A percentile compares a stretch with the other conserved stretches of the same genome.
phyloP scores from a whole-genome alignment of 2,329 filamentous ascomycete species.

The Aspergillus sp. region DNA sequence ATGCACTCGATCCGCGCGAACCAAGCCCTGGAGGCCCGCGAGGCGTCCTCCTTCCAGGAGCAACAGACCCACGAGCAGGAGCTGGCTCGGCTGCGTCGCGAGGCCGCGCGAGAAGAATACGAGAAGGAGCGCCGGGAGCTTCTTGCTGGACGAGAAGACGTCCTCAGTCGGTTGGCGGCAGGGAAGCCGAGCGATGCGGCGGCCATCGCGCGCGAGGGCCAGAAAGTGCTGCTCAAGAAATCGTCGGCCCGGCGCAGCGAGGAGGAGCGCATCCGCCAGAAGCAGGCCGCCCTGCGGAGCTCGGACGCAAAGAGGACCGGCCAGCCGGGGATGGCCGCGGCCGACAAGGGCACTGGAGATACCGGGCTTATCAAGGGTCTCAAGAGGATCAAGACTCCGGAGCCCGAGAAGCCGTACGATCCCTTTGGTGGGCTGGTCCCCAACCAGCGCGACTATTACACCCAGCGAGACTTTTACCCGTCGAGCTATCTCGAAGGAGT shows the following conservation, averaged over 20 bases:
- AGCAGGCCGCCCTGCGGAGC: conserved; percentile 41
- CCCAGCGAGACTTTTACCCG: conserved; percentile 67
- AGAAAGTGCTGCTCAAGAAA: conserved; percentile 69
- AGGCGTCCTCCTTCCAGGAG: conserved; percentile 47
- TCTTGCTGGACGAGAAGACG: conserved; percentile 63
- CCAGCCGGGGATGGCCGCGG: conserved; percentile 13
- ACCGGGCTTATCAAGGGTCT: conserved; percentile 72
- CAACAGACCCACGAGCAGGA: conserved; percentile 62
- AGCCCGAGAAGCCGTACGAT: conserved; percentile 76
- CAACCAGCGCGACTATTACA: conserved; percentile 68
- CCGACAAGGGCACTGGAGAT: conserved; percentile 21
- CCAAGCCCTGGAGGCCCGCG: conserved; percentile 47
- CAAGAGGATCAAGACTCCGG: conserved; percentile 61
- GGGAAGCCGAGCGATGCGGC: conserved; percentile 61
- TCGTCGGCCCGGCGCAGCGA: conserved; percentile 61
- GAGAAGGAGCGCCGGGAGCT: conserved; percentile 67
- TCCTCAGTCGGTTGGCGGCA: conserved; percentile 67
- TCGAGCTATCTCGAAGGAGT: conserved; percentile 71
- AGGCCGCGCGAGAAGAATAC: conserved; percentile 66
- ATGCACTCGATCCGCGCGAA: conserved; percentile 56
- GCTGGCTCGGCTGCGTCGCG: conserved; percentile 60
- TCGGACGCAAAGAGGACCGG: conserved; percentile 30
- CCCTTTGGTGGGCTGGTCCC: conserved; percentile 72
- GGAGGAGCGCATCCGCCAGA: conserved; percentile 47
- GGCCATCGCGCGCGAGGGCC: conserved; percentile 51